Evolutionary conservation across 495 filamentous ascomycete species (phyloP), one percentile per base, ranked within the genome.

Genomic region (Lasiosphaeria ovina): DNA sequence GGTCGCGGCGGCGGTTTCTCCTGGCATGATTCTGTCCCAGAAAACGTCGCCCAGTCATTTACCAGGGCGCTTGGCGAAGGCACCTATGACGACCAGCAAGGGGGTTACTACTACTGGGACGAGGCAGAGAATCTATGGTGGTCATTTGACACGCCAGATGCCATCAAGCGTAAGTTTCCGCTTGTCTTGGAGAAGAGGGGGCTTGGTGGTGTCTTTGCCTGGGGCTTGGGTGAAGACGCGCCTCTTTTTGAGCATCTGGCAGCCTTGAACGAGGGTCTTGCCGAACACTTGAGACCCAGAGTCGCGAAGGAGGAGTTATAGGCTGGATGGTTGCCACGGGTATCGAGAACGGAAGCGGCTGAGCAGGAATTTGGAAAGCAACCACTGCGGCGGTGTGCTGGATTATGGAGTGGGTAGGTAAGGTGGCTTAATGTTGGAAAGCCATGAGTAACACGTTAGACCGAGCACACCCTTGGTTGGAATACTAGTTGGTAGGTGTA

Each of bases 141-240:
- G 89, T 87, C 84, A 4, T 91, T 88, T 80, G 89, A 92, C 65
- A 89, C 86, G 0, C 77, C 85, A 2, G 77, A 77, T 10, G 72
- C 84, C 16, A 85, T 92, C 49, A 66, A 68, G 42, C 78, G 79
- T 60, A 92, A 91, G 75, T 86, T 89, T 61, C 77, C 74, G 32
- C 69, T 79, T 0, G 83, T 91, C 48, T 75, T 91, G 33, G 72
- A 78, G 14, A 75, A 74, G 55, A 84, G 81, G 67, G 73, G 76
- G 31, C 64, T 92, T 3, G 89, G 88, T 4, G 88, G 88, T 17
- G 83, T 89, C 34, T 88, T 90, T 76, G 85, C 86, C 0, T 90
- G 87, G 89, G 88, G 81, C 32, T 68, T 92, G 61, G 89, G 88
- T 4, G 88, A 91, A 72, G 88, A 91, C 73, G 85, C 81, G 2